phyloP scores from a whole-genome alignment of 148 eudicot genomes.

The Cornus florida region DNA sequence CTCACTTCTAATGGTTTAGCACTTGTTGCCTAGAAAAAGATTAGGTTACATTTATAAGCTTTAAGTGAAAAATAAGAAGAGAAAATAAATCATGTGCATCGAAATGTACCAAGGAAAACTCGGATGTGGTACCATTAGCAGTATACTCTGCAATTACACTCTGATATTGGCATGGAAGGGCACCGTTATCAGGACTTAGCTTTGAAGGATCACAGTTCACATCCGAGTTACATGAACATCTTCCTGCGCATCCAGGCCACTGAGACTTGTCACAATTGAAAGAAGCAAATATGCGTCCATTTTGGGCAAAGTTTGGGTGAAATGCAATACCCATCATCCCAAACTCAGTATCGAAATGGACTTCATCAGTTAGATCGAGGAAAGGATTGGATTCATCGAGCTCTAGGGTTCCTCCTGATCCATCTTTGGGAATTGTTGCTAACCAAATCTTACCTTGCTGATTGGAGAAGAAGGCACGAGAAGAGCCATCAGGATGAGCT shows the following conservation, averaged over 20 bases:
- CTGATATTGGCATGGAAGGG: slow-evolving; percentile 75
- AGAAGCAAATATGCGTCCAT: slow-evolving; percentile 81
- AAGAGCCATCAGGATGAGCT: slow-evolving; percentile 77
- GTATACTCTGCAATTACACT: slow-evolving; percentile 74
- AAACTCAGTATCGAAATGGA: slow-evolving; percentile 63
- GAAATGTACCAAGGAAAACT: slow-evolving; percentile 51
- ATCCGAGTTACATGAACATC: slow-evolving; percentile 86
- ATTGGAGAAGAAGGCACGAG: slow-evolving; percentile 72
- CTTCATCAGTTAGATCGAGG: slow-evolving; percentile 70
- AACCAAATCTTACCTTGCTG: slow-evolving; percentile 74
- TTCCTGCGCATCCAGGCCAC: slow-evolving; percentile 72
- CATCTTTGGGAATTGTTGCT: slow-evolving; percentile 59
- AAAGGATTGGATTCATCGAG: slow-evolving; percentile 72
- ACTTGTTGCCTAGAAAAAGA: slow-evolving; percentile 44
- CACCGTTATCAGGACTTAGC: slow-evolving; percentile 54
- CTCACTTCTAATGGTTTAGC: slow-evolving; percentile 76
- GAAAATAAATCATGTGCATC: background rate
- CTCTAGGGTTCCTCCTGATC: slow-evolving; percentile 50
- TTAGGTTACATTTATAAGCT: background rate
- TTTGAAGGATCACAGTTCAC: slow-evolving; percentile 78
- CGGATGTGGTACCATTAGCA: slow-evolving; percentile 49
- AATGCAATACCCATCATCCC: slow-evolving; percentile 77
- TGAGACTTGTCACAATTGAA: slow-evolving; percentile 77
- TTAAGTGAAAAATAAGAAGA: background rate
- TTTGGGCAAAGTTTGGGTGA: slow-evolving; percentile 70